These are phyloP conservation scores for Termitomyces bulborhizus DNA, from an alignment of 768 basidiomycete species.

Conservation along the genomic window DNA sequence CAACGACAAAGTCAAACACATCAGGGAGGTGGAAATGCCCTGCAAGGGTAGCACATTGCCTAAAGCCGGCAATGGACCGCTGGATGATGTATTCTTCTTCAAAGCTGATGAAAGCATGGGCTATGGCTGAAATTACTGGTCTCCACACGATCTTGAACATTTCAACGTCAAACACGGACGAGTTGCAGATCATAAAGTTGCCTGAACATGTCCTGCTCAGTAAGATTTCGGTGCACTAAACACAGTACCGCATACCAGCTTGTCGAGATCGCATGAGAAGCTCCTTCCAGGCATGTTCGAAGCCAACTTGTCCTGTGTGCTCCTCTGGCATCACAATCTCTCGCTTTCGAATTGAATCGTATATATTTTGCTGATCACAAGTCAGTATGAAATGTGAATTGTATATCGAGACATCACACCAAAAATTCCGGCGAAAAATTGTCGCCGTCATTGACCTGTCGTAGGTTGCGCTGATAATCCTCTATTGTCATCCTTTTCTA, in stretches of 20 bases:
- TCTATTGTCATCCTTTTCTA: constrained; percentile 97
- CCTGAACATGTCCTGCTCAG: constrained; percentile 30
- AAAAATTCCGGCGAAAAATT: constrained; percentile 86
- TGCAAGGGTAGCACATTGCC: constrained; percentile 92
- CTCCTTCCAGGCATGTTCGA: constrained; percentile 99
- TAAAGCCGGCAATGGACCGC: constrained; percentile 90
- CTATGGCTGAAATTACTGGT: constrained; percentile 88
- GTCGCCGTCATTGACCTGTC: constrained; percentile 83
- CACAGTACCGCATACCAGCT: constrained; percentile 48
- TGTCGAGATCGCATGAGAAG: constrained; percentile 75
- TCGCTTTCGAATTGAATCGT: constrained; percentile 87
- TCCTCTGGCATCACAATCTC: constrained; percentile 99
- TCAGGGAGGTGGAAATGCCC: constrained; percentile 86
- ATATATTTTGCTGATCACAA: constrained; percentile 69
- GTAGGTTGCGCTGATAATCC: constrained; percentile 87
- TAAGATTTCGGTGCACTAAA: background rate
- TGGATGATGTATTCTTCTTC: constrained; percentile 97
- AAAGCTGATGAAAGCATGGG: constrained; percentile 92
- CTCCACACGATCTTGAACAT: constrained; percentile 97
- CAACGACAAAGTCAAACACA: constrained; percentile 94
- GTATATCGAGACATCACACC: constrained; percentile 32
- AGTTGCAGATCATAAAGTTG: constrained; percentile 71
- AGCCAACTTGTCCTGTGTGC: constrained; percentile 92
- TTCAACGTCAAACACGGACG: constrained; percentile 75
- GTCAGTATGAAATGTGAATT: background rate